Conservation (phyloP, 1,139 yeast genomes). For the Taphrina flavorubra region DNA sequence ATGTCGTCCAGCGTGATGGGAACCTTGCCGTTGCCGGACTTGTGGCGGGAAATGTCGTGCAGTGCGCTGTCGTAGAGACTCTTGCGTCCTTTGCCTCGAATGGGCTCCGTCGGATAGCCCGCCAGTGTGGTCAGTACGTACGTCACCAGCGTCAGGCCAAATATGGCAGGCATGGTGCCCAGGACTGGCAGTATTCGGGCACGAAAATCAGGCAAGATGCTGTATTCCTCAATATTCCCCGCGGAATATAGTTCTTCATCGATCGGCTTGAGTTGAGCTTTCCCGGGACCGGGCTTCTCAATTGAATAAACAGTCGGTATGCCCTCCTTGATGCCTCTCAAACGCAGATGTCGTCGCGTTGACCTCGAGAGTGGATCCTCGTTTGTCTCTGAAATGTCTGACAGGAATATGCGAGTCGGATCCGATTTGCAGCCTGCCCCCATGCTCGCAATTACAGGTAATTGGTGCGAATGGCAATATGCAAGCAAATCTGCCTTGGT, state of each 20-base stretch:
- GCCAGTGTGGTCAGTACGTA: conserved; percentile 77
- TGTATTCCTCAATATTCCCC: conserved; percentile 84
- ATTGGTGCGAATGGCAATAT: conserved; percentile 64
- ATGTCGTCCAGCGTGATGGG: conserved; percentile 59
- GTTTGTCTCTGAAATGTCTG: conserved; percentile 77
- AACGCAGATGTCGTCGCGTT: conserved; percentile 80
- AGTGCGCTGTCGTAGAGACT: conserved; percentile 82
- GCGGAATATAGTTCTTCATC: conserved; percentile 76
- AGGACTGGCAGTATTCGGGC: conserved; percentile 92
- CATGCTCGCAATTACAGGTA: conserved; percentile 82
- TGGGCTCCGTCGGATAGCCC: conserved; percentile 64
- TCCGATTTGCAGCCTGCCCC: conserved; percentile 95
- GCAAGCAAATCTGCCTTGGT: conserved; percentile 88
- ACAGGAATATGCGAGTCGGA: conserved; percentile 78
- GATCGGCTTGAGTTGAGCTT: conserved; percentile 82
- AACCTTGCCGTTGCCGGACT: conserved; percentile 61
- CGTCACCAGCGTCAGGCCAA: conserved; percentile 88
- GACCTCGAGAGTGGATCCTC: conserved; percentile 93
- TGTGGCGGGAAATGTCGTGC: conserved; percentile 85
- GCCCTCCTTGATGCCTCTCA: conserved; percentile 73
- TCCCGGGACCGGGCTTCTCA: conserved; percentile 94
- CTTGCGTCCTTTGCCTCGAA: conserved; percentile 87
- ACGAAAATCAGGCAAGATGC: conserved; percentile 86
- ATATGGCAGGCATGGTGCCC: conserved; percentile 96
- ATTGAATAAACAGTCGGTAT: conserved; percentile 91